Percentiles rank a stretch among this genome's conserved stretches.
These are phyloP conservation scores for Psidium guajava DNA, from an alignment of 345 rosid genomes.

Conservation along the genomic window DNA sequence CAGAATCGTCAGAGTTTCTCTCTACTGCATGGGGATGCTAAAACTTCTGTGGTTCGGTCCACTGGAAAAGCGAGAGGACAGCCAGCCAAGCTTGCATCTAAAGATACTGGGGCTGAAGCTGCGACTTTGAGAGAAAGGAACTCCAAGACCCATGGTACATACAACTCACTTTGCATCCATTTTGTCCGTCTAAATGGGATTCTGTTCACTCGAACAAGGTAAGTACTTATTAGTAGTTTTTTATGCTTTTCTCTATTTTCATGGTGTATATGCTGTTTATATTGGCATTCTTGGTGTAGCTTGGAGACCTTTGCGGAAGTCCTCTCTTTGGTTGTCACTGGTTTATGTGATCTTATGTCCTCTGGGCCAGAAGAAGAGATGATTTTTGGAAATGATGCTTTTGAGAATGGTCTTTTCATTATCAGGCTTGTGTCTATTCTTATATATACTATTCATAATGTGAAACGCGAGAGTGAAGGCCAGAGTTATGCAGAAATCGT, in stretches of 20 bases:
- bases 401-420: constrained; percentile 56
- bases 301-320: constrained; percentile 81
- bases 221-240: neutral
- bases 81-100: constrained; percentile 30
- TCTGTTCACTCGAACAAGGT: constrained; percentile 93
- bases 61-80: constrained; percentile 59
- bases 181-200: constrained; percentile 90
- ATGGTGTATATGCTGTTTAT: neutral
- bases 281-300: constrained; percentile 27
- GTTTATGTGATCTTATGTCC: constrained; percentile 55
- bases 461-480: constrained; percentile 63
- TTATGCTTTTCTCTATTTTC: neutral
- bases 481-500: constrained; percentile 89
- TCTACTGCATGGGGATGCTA: constrained; percentile 40
- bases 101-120: constrained; percentile 34
- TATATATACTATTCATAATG: constrained; percentile 62
- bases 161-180: constrained; percentile 57
- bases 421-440: constrained; percentile 67
- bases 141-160: constrained; percentile 28
- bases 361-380: constrained; percentile 47
- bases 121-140: constrained; percentile 33
- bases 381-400: constrained; percentile 57
- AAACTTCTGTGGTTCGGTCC: constrained; percentile 13
- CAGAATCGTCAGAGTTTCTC: constrained; percentile 34
- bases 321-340: constrained; percentile 46